Evolutionary conservation across 2,329 filamentous ascomycete genomes (phyloP), one percentile per base, ranked within the genome.

Genomic region (Xylaria digitata): DNA sequence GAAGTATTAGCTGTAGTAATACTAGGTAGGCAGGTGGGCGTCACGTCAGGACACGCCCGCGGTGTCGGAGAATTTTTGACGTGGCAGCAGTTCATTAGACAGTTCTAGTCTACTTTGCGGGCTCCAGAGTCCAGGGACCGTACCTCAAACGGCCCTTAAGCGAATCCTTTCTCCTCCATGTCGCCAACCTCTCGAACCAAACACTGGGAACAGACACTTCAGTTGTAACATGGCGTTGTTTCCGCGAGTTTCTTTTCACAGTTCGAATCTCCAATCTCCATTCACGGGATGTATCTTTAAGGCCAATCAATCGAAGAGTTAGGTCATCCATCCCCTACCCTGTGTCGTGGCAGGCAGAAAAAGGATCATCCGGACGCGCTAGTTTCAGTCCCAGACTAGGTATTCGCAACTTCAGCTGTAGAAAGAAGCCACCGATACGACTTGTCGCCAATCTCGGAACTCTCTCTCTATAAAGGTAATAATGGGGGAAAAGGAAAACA

Each of bases 71-170:
- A 76, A 70, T 75, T 75, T 77, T 77, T 75, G 75, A 77, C 75
- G 75, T 77, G 75, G 75, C 74, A 73, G 72, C 71, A 73, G 73
- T 68, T 75, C 73, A 76, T 75, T 75, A 75, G 74, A 69, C 72
- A 60, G 67, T 6, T 58, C n/a, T 40, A 55, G 48, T 63, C 26
- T 49, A 34, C 21, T 17, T 59, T 60, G 49, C 53, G 56, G 65
- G 60, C 45, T 55, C 37, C 30, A 60, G 49, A 48, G 54, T 40
- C 56, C 40, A 60, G 49, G 54, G 54, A 53, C 40, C 37, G 42
- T 59, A 57, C 50, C 26, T 45, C 40, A 23, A 34, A 53, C 30
- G 30, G 9, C 17, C 37, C 34, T 54, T 42, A 42, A 26, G 52
- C 52, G 52, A 54, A 54, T 54, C 49, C 17, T 53, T 13, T 53